Percentiles rank a stretch among this genome's conserved stretches.
Evolutionary conservation across 148 eudicot genomes (phyloP).

Genomic region (Rhododendron simsii): DNA sequence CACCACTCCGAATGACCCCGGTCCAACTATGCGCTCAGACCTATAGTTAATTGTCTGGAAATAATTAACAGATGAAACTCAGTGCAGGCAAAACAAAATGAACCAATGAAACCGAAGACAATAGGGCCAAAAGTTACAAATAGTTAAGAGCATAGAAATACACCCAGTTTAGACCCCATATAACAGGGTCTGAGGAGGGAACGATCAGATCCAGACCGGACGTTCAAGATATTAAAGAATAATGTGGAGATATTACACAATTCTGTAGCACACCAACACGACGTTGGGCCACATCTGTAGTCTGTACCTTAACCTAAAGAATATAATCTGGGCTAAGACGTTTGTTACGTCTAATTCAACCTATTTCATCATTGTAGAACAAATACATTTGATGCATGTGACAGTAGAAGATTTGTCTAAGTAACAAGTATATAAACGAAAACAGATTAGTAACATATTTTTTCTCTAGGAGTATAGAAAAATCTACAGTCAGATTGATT

Average conservation of each 20-base stretch:
- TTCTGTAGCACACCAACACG: too few species aligned
- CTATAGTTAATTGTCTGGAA: slow-evolving; percentile 60
- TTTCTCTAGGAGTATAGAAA: neutral
- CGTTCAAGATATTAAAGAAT: neutral
- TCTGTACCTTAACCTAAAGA: neutral
- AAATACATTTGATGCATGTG: too few species aligned
- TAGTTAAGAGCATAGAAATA: neutral
- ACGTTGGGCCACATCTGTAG: neutral
- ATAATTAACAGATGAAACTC: neutral
- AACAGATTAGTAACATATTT: neutral
- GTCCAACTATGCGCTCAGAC: slow-evolving; percentile 65
- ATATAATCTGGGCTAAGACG: neutral
- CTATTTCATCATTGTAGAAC: too few species aligned
- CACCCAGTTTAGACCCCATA: neutral
- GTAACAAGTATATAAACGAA: neutral
- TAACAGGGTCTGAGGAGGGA: neutral
- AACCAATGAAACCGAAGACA: neutral
- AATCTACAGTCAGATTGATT: neutral
- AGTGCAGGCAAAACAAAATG: neutral
- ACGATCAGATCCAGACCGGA: neutral
- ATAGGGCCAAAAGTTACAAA: neutral
- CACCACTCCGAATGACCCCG: slow-evolving; percentile 61
- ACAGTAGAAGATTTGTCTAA: neutral
- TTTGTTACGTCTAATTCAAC: neutral
- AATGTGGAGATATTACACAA: neutral